Base-by-base conservation (phyloP, 352 stramenopile genomes). In the Globisporangium spinosum region DNA sequence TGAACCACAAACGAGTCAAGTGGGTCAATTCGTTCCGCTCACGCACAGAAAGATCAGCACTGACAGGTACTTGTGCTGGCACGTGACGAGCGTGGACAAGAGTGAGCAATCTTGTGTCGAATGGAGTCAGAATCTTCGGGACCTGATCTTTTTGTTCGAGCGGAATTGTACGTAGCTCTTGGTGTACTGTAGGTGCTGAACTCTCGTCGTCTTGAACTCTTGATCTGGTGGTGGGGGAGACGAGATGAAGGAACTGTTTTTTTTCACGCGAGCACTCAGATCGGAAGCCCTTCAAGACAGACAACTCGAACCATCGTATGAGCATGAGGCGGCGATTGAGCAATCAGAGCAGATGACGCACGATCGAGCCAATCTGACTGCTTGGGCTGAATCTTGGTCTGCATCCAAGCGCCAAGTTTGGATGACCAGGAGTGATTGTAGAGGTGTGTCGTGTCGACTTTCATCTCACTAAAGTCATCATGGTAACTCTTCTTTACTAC, bases 401-500 rank as follows among this genome's bases (percentile, higher is more conserved):
- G 56, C 56, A 62, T 62, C 56, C 56, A 62, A 62, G 22, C 56
- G 20, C 15, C 22, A 17, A 22, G 58, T 55, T 64, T 64, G 58
- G 58, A 64, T 64, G 58, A 45, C 17, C 9, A 34, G 38, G 32
- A 58, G 29, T 58, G 53, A 27, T 17, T 58, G 53, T 35, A 20
- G 2, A 47, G 40, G 40, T 9, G 15, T 2, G 40, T 49, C 4
- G 40, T 49, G 40, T 49, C 40, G 15, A 49, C 15, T 49, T 49
- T 49, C 6, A 5, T 3, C 15, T 49, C 8, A 0, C 12, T 49
- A 49, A 49, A 49, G 40, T 49, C 40, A n/a, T n/a, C 40, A 7
- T n/a, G 40, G 6, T 49, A 49, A n/a, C 20, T 49, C 5, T 17
- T 2, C 4, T n/a, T 49, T n/a, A 20, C 1, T 9, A 6, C n/a